Conservation (phyloP, 768 basidiomycete genomes). For the Agrocybe chaxingu region DNA sequence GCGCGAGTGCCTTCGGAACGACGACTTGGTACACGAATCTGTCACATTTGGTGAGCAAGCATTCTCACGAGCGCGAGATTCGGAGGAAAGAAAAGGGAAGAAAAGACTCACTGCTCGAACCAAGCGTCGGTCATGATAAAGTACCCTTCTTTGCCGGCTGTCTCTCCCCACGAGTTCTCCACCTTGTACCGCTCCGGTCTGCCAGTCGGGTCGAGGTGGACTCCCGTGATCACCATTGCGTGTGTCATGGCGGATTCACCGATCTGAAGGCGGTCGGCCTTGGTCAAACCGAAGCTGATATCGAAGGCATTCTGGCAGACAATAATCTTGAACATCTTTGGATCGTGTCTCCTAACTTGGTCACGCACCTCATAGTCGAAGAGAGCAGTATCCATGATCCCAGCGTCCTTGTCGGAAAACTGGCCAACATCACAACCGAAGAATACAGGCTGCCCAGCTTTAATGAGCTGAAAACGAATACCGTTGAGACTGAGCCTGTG, state of each 20-base stretch:
- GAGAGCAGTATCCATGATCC: conserved; percentile 85
- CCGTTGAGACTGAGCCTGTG: neutral
- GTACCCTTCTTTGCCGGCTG: conserved; percentile 77
- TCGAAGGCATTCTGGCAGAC: conserved; percentile 70
- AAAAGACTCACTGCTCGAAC: conserved; percentile 77
- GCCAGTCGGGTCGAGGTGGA: conserved; percentile 75
- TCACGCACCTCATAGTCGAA: conserved; percentile 73
- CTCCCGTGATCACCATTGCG: conserved; percentile 92
- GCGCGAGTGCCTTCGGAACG: conserved; percentile 74
- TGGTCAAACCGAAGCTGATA: conserved; percentile 74
- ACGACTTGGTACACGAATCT: conserved; percentile 95
- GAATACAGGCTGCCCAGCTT: conserved; percentile 87
- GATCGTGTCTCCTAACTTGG: neutral
- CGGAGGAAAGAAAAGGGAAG: neutral
- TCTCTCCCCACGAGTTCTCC: conserved; percentile 92
- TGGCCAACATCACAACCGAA: conserved; percentile 97
- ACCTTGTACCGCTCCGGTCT: conserved; percentile 90
- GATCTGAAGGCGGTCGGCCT: conserved; percentile 79
- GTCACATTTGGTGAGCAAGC: neutral
- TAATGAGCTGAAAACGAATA: conserved; percentile 52
- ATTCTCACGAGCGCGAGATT: neutral
- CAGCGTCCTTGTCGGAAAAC: conserved; percentile 63
- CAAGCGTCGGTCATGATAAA: conserved; percentile 91
- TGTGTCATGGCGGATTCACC: conserved; percentile 93
- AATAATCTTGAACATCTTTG: neutral